A percentile compares a stretch with the other conserved stretches of the same genome.
These are phyloP conservation scores for Globisporangium emineosum DNA, from an alignment of 352 stramenopile species.

Conservation along the genomic window DNA sequence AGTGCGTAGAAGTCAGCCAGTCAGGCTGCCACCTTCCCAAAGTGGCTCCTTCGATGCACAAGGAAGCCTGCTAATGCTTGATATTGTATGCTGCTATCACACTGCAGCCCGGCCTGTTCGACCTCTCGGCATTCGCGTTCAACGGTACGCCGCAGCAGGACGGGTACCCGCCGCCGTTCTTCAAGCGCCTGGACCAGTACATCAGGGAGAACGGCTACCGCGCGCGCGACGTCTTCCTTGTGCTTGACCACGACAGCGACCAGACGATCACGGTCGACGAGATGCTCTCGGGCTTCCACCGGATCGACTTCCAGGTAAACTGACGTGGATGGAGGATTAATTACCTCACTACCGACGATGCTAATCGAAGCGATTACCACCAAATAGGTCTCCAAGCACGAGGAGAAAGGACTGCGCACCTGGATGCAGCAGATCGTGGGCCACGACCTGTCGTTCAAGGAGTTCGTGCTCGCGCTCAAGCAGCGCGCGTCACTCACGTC, in stretches of 20 bases:
- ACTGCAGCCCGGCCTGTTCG: constrained; percentile 14
- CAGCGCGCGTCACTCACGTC: constrained; percentile 50
- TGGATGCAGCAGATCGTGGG: constrained; percentile 50
- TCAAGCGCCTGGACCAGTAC: constrained; percentile 51
- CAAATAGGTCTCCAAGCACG: constrained; percentile 35
- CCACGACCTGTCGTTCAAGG: constrained; percentile 54
- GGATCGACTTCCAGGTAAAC: constrained; percentile 48
- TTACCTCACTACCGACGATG: too few relatives aligned
- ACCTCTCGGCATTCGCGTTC: constrained; percentile 12
- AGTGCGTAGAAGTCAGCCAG: background rate
- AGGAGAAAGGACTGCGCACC: constrained; percentile 35
- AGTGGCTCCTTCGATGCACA: background rate
- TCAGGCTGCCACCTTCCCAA: too few relatives aligned
- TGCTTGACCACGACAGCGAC: constrained; percentile 46
- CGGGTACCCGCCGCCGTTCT: constrained; percentile 44
- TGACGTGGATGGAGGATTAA: too few relatives aligned
- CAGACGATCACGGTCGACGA: constrained; percentile 35
- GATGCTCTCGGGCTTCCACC: constrained; percentile 42
- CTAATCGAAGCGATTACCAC: background rate
- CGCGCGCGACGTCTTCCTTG: constrained; percentile 41
- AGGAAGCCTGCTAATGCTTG: background rate
- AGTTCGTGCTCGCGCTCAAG: constrained; percentile 53
- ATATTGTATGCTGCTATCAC: background rate
- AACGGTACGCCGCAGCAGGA: constrained; percentile 20
- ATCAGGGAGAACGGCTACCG: constrained; percentile 47